Evolutionary conservation across 371 early-diverging fungal species (phyloP).

Genomic region (Sporodiniella umbellata): DNA sequence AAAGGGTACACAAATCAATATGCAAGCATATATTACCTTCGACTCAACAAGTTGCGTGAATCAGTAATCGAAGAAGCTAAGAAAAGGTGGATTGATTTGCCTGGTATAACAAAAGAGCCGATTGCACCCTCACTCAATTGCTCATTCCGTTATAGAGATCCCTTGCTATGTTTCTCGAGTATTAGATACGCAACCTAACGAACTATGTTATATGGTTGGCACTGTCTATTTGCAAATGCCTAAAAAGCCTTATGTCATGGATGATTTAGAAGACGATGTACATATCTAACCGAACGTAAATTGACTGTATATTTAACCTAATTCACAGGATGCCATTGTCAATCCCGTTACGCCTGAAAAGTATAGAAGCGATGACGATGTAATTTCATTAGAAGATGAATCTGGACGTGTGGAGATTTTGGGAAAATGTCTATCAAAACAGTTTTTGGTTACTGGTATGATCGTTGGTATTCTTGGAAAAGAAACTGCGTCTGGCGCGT

Average conservation of each 20-base stretch:
- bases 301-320: background rate
- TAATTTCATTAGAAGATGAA: slow-evolving; percentile 85
- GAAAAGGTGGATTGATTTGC: slow-evolving; percentile 48
- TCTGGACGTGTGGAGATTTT: slow-evolving; percentile 77
- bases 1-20: slow-evolving; percentile 76
- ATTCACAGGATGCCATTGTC: slow-evolving; percentile 58
- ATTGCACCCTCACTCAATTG: background rate
- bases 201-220: slow-evolving; percentile 74
- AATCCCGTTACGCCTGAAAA: slow-evolving; percentile 61
- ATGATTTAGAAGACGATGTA: slow-evolving; percentile 79
- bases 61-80: slow-evolving; percentile 46
- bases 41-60: slow-evolving; percentile 65
- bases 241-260: slow-evolving; percentile 84
- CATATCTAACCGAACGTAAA: background rate
- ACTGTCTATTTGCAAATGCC: slow-evolving; percentile 85
- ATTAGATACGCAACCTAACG: slow-evolving; percentile 63
- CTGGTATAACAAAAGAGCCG: slow-evolving; percentile 16
- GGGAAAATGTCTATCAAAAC: slow-evolving; percentile 50
- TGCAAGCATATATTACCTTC: slow-evolving; percentile 80
- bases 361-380: slow-evolving; percentile 63
- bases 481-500: slow-evolving; percentile 68
- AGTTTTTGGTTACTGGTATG: slow-evolving; percentile 67
- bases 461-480: slow-evolving; percentile 77
- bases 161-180: slow-evolving; percentile 57
- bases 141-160: slow-evolving; percentile 15